Conservation (phyloP, 2,329 filamentous ascomycete genomes). For the Emmonsia crescens region DNA sequence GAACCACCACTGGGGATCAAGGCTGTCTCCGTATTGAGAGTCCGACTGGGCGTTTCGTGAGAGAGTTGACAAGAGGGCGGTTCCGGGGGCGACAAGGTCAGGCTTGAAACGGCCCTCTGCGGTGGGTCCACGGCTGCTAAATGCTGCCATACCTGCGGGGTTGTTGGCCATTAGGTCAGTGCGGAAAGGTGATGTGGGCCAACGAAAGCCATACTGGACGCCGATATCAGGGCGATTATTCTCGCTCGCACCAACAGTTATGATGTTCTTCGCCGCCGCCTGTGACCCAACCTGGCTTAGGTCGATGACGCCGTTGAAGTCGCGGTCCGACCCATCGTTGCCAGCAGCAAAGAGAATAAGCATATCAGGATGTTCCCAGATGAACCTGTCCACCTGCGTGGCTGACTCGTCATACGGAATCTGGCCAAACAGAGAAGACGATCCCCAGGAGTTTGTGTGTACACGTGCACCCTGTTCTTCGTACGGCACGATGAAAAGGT, state of each 20-base stretch:
- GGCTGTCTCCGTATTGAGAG: slow-evolving; percentile 5
- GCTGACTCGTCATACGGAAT: slow-evolving; percentile 10
- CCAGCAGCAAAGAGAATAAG: slow-evolving; percentile 17
- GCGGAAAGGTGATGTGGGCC: slow-evolving; percentile 7
- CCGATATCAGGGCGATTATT: slow-evolving; percentile 14
- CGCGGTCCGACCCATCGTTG: slow-evolving; percentile 13
- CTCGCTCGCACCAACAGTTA: slow-evolving; percentile 19
- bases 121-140: slow-evolving; percentile 17
- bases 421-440: slow-evolving; percentile 5
- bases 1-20: slow-evolving; percentile 13
- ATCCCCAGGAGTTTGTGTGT: slow-evolving; percentile 18
- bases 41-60: slow-evolving; percentile 8
- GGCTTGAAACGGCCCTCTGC: slow-evolving; percentile 15
- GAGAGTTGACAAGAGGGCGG: slow-evolving; percentile 13
- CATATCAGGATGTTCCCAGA: slow-evolving; percentile 16
- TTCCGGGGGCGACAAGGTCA: slow-evolving; percentile 18
- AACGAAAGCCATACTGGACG: slow-evolving; percentile 8
- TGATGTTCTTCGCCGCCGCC: slow-evolving; percentile 18
- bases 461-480: slow-evolving; percentile 11
- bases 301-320: slow-evolving; percentile 11
- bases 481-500: slow-evolving; percentile 15
- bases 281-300: slow-evolving; percentile 13
- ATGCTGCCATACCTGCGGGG: slow-evolving; percentile 14
- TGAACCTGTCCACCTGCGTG: slow-evolving; percentile 15
- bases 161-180: slow-evolving; percentile 12